phyloP scores from a whole-genome alignment of 148 eudicot species.

The Hydrangea macrophylla region DNA sequence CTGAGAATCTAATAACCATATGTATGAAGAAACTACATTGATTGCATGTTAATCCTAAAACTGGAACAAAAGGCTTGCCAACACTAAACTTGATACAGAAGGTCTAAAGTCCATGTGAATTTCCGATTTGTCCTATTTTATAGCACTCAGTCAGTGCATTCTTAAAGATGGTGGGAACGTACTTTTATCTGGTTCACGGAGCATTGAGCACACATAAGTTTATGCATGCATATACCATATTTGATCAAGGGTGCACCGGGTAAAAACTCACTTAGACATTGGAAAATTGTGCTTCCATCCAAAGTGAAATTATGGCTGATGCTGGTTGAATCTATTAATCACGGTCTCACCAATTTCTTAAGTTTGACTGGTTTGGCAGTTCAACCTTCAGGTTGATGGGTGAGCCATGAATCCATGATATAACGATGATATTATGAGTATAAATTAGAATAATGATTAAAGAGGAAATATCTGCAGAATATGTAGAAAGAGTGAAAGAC shows the following conservation, averaged over 20 bases:
- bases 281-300: not conserved
- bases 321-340: not conserved
- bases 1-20: not conserved
- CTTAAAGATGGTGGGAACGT: too few species aligned
- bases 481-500: too few species aligned
- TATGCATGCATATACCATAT: not conserved
- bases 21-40: not conserved
- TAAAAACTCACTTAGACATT: not conserved
- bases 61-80: too few species aligned
- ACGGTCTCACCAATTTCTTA: not conserved
- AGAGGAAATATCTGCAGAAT: too few species aligned
- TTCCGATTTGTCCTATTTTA: too few species aligned
- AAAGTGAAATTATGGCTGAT: not conserved
- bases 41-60: not conserved
- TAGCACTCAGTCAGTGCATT: too few species aligned
- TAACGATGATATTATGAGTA: not conserved
- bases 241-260: not conserved
- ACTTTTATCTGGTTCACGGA: too few species aligned
- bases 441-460: too few species aligned
- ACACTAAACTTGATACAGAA: too few species aligned
- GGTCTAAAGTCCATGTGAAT: too few species aligned
- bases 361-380: slow-evolving; percentile 5
- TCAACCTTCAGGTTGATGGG: not conserved
- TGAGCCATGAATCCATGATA: slow-evolving; percentile 22
- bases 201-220: too few species aligned